Evolutionary conservation across 2,329 filamentous ascomycete genomes (phyloP), one percentile per base, ranked within the genome.

Genomic region (Dactylellina drechsleri): DNA sequence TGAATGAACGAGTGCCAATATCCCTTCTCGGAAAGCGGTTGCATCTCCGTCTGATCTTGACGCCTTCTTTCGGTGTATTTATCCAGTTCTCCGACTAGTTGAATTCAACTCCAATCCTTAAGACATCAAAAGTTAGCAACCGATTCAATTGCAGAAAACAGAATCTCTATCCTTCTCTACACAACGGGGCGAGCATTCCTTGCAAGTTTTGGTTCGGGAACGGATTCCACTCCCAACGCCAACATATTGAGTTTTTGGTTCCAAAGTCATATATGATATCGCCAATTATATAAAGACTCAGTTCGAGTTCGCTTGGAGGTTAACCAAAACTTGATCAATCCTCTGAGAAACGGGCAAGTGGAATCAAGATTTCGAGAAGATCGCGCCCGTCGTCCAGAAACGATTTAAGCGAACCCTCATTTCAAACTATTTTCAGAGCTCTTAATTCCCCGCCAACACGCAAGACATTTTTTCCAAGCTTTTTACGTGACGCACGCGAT

Each of bases 101-200:
- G 10, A 7, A 36, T 2, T 36, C 10, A 10, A 36, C 31, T 36
- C 6, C 2, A 36, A 36, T 36, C 31, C 23, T 60, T 13, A 49
- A 60, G 16, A 13, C 20, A 36, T 49, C 54, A 45, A 58, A 49
- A 36, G 31, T 36, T 1, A 36, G 31, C 2, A 7, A 36, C 31
- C 13, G 15, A 28, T 54, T 20, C 52, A n/a, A 54, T 36, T 28
- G 52, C n/a, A 20, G 18, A n/a, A 36, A 31, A 47, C 43, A 59
- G 23, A 31, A 57, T 62, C 61, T 43, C 52, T 66, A 58, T 58
- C 52, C 66, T 70, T 57, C 49, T 62, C 50, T 23, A 43, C 15
- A 47, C 31, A 45, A 16, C 66, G 49, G 66, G 66, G 50, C 57
- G 45, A 68, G 56, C 15, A 68, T 68, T 56, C 23, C 23, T 23